Evolutionary conservation across 1,284 basidiomycete species (phyloP).

Genomic region (Cryptococcus floricola): DNA sequence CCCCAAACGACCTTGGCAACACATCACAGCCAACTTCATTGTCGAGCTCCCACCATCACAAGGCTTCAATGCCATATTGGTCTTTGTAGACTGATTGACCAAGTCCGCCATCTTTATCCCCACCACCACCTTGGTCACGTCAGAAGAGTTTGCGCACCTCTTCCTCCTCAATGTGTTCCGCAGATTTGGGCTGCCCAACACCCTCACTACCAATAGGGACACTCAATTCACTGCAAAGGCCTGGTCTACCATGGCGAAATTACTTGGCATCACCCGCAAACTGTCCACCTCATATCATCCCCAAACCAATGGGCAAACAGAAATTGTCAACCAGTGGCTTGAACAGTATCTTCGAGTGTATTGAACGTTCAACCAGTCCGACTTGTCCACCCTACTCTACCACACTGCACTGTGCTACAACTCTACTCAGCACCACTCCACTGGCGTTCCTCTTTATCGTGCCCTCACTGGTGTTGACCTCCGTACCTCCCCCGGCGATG

Average conservation of each 20-base stretch:
- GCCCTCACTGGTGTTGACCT: conserved; percentile 36
- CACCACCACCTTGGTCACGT: conserved; percentile 15
- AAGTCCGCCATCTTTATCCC: conserved; percentile 51
- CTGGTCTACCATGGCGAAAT: too few relatives aligned
- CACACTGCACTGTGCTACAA: conserved; percentile 55
- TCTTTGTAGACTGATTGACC: conserved; percentile 13
- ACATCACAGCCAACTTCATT: background rate
- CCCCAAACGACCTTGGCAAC: conserved; percentile 48
- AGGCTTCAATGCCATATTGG: background rate
- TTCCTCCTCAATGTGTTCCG: conserved; percentile 17
- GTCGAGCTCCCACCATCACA: background rate
- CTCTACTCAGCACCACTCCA: conserved; percentile 44
- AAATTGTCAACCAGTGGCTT: conserved; percentile 51
- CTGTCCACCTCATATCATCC: conserved; percentile 47
- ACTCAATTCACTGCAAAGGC: too few relatives aligned
- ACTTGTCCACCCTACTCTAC: conserved; percentile 53
- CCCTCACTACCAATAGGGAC: conserved; percentile 3
- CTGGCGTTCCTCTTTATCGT: conserved; percentile 49
- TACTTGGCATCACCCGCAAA: too few relatives aligned
- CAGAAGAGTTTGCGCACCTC: conserved; percentile 13
- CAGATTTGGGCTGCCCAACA: conserved; percentile 36
- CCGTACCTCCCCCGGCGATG: background rate
- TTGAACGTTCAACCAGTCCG: conserved; percentile 46
- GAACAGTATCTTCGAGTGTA: conserved; percentile 47
- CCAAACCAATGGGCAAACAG: conserved; percentile 51